Percentiles rank a stretch among this genome's conserved stretches.
Conservation (phyloP, 176 grass and related monocot genomes). For the Hsuehochloa calcarea region DNA sequence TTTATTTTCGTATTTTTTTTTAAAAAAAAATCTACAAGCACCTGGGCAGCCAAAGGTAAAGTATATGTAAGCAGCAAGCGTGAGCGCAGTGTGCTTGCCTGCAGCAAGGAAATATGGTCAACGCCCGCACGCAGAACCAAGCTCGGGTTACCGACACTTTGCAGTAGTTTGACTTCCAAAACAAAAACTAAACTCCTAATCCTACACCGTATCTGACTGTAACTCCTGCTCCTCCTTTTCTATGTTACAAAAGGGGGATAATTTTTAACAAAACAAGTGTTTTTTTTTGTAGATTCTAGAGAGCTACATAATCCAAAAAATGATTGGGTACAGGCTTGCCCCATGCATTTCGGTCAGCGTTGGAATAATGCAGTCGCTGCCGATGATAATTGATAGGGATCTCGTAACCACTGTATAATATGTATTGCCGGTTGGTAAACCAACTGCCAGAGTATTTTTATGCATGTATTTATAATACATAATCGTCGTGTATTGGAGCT, state of each 20-base stretch:
- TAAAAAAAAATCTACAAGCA: too few species aligned
- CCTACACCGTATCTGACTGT: neutral
- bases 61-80: neutral
- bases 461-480: neutral
- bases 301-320: neutral
- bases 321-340: neutral
- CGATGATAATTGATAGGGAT: slow-evolving; percentile 43
- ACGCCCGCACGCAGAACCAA: neutral
- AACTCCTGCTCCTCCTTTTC: neutral
- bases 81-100: neutral
- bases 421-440: slow-evolving; percentile 43
- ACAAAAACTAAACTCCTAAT: neutral
- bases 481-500: neutral
- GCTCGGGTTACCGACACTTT: slow-evolving; percentile 13
- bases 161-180: slow-evolving; percentile 11
- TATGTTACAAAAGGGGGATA: neutral
- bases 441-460: neutral
- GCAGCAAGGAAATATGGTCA: slow-evolving; percentile 22
- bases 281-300: neutral
- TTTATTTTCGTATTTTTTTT: too few species aligned
- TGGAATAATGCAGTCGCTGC: slow-evolving; percentile 28
- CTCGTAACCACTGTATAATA: slow-evolving; percentile 46
- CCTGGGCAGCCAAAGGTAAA: too few species aligned
- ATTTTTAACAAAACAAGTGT: neutral
- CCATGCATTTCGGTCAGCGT: neutral